Percentiles rank a stretch among this genome's conserved stretches.
Conservation (phyloP, 768 basidiomycete species). For the Crepidotus variabilis region DNA sequence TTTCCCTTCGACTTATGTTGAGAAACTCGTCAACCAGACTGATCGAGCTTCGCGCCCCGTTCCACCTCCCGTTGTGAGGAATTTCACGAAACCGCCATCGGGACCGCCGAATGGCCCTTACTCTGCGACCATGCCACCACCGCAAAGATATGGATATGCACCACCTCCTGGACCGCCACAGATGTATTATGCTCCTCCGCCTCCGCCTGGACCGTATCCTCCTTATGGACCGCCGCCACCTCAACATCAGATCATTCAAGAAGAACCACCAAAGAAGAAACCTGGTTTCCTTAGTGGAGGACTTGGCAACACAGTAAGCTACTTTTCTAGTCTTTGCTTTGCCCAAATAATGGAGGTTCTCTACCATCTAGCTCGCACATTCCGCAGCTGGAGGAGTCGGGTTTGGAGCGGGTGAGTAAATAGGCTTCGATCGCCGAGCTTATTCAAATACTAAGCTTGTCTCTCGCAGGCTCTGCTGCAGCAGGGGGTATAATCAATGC, state of each 20-base stretch:
- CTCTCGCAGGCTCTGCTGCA: constrained; percentile 36
- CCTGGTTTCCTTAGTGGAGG: constrained; percentile 39
- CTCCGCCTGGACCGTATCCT: constrained; percentile 11
- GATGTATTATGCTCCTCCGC: constrained; percentile 10
- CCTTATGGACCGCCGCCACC: constrained; percentile 13
- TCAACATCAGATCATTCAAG: constrained; percentile 19
- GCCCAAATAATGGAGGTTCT: constrained; percentile 1
- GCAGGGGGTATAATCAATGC: constrained; percentile 41
- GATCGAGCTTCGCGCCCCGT: neutral
- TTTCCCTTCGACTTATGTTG: constrained; percentile 74
- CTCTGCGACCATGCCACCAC: constrained; percentile 16
- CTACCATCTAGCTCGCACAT: constrained; percentile 38
- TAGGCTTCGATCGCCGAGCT: neutral
- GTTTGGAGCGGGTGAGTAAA: constrained; percentile 60
- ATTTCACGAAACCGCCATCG: constrained; percentile 8
- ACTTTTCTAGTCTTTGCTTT: neutral
- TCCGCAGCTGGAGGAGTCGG: constrained; percentile 66
- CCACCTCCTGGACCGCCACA: constrained; percentile 11
- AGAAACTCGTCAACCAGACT: constrained; percentile 35
- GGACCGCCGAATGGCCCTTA: constrained; percentile 2
- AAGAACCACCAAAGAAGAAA: constrained; percentile 44
- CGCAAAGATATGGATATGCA: constrained; percentile 20
- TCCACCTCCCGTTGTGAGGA: constrained; percentile 1
- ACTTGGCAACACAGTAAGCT: constrained; percentile 49
- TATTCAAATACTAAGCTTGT: constrained; percentile 24